Conservation (phyloP, 106 monocot species). For the Apostasia ramifera region DNA sequence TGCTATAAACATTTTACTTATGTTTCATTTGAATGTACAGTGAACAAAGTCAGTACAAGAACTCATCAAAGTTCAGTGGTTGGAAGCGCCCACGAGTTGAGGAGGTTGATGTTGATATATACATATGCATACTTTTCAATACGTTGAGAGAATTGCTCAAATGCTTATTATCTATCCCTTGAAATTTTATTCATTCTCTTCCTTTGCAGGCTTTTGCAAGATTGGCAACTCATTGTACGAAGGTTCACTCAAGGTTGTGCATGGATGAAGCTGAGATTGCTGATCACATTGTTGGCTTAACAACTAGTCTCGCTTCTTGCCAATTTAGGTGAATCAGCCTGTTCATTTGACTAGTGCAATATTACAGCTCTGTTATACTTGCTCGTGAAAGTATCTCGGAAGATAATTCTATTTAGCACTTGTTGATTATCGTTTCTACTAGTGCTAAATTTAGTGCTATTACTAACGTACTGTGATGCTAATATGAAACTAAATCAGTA, state of each 20-base stretch:
- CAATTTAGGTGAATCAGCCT: slow-evolving; percentile 53
- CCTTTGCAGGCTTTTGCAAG: slow-evolving; percentile 49
- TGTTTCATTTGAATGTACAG: slow-evolving; percentile 24
- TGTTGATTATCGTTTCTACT: too few relatives aligned
- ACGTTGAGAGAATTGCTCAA: too few relatives aligned
- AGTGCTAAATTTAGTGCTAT: too few relatives aligned
- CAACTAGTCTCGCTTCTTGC: slow-evolving; percentile 84
- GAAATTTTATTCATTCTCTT: neutral
- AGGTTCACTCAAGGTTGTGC: slow-evolving; percentile 85
- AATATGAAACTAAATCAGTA: too few relatives aligned
- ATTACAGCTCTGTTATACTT: too few relatives aligned
- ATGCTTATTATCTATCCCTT: too few relatives aligned
- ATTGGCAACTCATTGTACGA: slow-evolving; percentile 58
- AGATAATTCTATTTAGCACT: too few relatives aligned
- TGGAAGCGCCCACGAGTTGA: slow-evolving; percentile 78
- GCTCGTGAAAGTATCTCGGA: too few relatives aligned
- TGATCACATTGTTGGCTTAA: slow-evolving; percentile 88
- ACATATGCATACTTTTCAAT: too few relatives aligned
- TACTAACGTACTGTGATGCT: too few relatives aligned
- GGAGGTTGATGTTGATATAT: slow-evolving; percentile 43
- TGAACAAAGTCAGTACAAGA: slow-evolving; percentile 80
- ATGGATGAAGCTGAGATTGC: slow-evolving; percentile 91
- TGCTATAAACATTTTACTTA: neutral
- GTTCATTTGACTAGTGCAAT: neutral
- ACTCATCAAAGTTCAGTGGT: slow-evolving; percentile 27